These are phyloP conservation scores for Nelumbo lutea DNA, from an alignment of 164 flowering plant genomes.

Conservation along the genomic window DNA sequence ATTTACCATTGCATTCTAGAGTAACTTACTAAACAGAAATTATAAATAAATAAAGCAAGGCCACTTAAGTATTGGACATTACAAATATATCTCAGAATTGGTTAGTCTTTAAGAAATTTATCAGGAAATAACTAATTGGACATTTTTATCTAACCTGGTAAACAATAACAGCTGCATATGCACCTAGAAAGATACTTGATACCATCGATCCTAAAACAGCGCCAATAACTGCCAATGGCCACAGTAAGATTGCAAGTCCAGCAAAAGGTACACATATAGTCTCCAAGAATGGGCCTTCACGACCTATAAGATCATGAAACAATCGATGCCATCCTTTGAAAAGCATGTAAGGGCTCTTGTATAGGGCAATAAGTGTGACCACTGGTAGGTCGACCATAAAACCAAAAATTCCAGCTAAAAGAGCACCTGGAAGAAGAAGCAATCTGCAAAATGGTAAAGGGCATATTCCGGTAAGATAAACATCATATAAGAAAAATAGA, in stretches of 20 bases:
- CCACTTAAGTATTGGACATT: too few relatives aligned
- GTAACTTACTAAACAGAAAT: too few relatives aligned
- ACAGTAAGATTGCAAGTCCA: slow-evolving; percentile 80
- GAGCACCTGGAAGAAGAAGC: slow-evolving; percentile 55
- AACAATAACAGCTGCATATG: slow-evolving; percentile 72
- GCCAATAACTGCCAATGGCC: slow-evolving; percentile 83
- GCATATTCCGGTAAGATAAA: neutral
- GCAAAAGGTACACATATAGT: slow-evolving; percentile 96
- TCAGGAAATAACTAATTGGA: neutral
- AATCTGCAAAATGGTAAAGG: slow-evolving; percentile 39
- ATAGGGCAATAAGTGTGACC: slow-evolving; percentile 56
- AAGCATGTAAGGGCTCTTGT: slow-evolving; percentile 83
- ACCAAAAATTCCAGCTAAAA: slow-evolving; percentile 57
- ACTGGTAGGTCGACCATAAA: slow-evolving; percentile 49
- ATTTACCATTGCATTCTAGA: too few relatives aligned
- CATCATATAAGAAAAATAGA: neutral
- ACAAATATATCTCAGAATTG: too few relatives aligned
- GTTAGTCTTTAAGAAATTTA: neutral
- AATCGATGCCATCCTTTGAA: slow-evolving; percentile 90
- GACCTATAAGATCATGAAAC: slow-evolving; percentile 83
- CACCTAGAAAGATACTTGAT: slow-evolving; percentile 68
- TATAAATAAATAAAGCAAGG: too few relatives aligned
- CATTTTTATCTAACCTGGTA: slow-evolving; percentile 54
- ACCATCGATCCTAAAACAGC: slow-evolving; percentile 61
- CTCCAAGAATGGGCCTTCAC: slow-evolving; percentile 96